phyloP scores from a whole-genome alignment of 331 rosid genomes.

The Phaseolus coccineus region DNA sequence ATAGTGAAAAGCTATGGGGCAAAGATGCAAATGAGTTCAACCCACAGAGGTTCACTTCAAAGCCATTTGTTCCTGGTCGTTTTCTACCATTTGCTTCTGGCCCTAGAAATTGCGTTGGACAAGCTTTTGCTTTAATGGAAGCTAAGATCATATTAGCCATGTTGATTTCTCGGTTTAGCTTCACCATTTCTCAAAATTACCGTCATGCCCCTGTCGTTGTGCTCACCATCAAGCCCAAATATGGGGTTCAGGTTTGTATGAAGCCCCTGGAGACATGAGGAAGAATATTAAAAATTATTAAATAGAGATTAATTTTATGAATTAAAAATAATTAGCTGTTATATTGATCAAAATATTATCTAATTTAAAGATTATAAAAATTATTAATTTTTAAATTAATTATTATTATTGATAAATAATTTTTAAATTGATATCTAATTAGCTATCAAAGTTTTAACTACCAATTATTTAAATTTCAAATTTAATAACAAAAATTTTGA shows the following conservation, averaged over 20 bases:
- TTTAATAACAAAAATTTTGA: too few species aligned
- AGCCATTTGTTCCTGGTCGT: constrained; percentile 70
- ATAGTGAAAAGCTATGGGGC: constrained; percentile 87
- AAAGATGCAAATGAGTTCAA: constrained; percentile 93
- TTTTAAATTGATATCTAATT: too few species aligned
- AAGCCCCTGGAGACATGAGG: constrained; percentile 57
- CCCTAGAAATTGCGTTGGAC: constrained; percentile 92
- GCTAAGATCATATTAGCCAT: constrained; percentile 88
- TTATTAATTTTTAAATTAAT: too few species aligned
- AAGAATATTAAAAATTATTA: too few species aligned
- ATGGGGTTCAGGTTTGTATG: constrained; percentile 90
- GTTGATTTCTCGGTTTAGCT: constrained; percentile 75
- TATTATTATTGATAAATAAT: too few species aligned
- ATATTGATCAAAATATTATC: too few species aligned
- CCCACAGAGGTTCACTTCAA: constrained; percentile 86
- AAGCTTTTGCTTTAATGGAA: constrained; percentile 91
- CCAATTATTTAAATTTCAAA: too few species aligned
- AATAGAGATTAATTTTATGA: too few species aligned
- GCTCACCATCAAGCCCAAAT: constrained; percentile 89
- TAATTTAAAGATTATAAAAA: too few species aligned
- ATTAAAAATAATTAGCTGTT: too few species aligned
- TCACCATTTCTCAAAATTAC: constrained; percentile 67
- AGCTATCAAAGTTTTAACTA: too few species aligned
- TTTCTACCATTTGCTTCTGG: constrained; percentile 91
- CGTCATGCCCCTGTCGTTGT: constrained; percentile 91